Conservation (phyloP, 2,329 filamentous ascomycete genomes). For the Lecanicillium sp. region DNA sequence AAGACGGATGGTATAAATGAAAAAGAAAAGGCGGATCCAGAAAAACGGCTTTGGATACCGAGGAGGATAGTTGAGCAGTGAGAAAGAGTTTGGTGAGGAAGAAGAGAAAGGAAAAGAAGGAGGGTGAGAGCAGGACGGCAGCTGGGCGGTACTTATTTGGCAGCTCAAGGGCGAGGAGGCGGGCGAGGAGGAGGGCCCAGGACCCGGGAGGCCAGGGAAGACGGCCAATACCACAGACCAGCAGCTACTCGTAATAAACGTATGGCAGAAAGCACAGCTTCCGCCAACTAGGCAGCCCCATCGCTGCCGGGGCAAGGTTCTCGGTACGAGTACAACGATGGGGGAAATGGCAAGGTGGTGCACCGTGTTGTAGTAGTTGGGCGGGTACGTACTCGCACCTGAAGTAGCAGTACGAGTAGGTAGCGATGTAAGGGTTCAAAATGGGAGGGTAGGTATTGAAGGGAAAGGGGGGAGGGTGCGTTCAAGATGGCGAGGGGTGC, state of each 20-base stretch:
- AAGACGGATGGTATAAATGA: slow-evolving; percentile 32
- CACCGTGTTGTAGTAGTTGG: no score
- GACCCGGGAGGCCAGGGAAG: slow-evolving; percentile 10
- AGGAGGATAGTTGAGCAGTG: slow-evolving; percentile 21
- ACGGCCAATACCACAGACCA: slow-evolving; percentile 1
- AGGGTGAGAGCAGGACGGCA: slow-evolving; percentile 17
- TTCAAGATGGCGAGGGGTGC: no score
- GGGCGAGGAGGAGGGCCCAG: no score
- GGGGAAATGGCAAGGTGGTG: no score
- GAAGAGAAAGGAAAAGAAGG: slow-evolving; percentile 22
- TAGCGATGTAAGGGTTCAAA: no score
- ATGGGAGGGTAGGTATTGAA: no score
- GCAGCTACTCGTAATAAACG: background rate
- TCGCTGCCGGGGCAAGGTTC: no score
- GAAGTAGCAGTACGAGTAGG: no score
- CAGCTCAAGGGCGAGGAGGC: slow-evolving; percentile 13
- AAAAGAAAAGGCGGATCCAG: slow-evolving; percentile 24
- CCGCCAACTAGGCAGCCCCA: no score
- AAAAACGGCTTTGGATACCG: slow-evolving; percentile 22
- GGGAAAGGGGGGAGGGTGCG: no score
- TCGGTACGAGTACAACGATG: no score
- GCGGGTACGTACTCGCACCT: no score
- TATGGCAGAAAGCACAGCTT: background rate
- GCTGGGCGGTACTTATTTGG: slow-evolving; percentile 35
- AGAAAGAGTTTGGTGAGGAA: slow-evolving; percentile 22